phyloP scores from a whole-genome alignment of 306 rosid genomes.

The Glycine latifolia region DNA sequence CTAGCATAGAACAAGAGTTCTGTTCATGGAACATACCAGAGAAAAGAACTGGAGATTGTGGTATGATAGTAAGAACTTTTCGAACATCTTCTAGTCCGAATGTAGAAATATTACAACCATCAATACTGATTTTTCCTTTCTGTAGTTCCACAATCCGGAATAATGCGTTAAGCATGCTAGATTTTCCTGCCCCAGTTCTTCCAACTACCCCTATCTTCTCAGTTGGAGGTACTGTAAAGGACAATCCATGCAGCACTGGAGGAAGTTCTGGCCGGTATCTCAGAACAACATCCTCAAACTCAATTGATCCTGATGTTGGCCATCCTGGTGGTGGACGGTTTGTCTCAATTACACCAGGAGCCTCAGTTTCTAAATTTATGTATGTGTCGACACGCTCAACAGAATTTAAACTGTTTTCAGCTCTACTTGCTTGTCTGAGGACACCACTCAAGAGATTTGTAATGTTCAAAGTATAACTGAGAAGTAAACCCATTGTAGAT shows the following conservation, averaged over 20 bases:
- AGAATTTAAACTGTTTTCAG: conserved; percentile 84
- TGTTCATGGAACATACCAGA: conserved; percentile 65
- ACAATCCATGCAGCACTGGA: conserved; percentile 80
- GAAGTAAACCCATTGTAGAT: conserved; percentile 89
- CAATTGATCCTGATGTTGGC: conserved; percentile 80
- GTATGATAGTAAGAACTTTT: conserved; percentile 83
- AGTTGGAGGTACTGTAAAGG: conserved; percentile 68
- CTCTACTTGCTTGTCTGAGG: conserved; percentile 84
- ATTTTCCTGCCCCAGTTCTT: conserved; percentile 97
- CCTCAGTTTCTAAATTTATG: conserved; percentile 77
- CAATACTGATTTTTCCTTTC: conserved; percentile 75
- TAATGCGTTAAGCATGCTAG: conserved; percentile 91
- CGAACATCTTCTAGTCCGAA: conserved; percentile 80
- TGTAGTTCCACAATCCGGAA: conserved; percentile 84
- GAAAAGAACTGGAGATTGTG: conserved; percentile 89
- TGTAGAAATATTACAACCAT: conserved; percentile 70
- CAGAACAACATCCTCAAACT: conserved; percentile 83
- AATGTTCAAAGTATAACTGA: conserved; percentile 80
- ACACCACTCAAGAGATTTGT: conserved; percentile 77
- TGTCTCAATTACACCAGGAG: conserved; percentile 65
- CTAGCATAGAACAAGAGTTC: conserved; percentile 10
- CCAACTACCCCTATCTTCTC: conserved; percentile 93
- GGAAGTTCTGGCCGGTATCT: conserved; percentile 93
- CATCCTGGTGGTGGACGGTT: conserved; percentile 82
- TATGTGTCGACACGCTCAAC: conserved; percentile 90